Conservation (phyloP, 805 yeast genomes). For the Candida taoyuanica region DNA sequence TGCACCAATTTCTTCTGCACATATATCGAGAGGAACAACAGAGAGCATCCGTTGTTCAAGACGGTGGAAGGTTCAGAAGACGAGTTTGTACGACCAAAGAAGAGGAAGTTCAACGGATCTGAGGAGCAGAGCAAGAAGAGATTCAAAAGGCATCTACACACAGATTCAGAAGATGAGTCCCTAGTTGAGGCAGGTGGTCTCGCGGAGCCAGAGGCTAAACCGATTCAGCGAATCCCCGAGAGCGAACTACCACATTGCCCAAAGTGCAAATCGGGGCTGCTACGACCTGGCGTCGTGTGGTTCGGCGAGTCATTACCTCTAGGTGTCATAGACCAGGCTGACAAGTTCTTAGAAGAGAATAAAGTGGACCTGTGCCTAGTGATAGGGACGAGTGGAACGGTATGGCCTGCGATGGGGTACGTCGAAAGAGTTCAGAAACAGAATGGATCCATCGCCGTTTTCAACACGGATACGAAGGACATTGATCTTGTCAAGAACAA, state of each 20-base stretch:
- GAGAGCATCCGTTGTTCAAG: constrained; percentile 53
- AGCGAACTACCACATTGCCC: constrained; percentile 74
- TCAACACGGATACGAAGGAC: constrained; percentile 63
- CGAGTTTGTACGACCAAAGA: constrained; percentile 28
- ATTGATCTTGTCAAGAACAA: constrained; percentile 38
- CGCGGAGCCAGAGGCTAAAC: constrained; percentile 43
- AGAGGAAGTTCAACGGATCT: constrained; percentile 10
- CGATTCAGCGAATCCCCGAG: constrained; percentile 44
- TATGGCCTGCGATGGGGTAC: constrained; percentile 91
- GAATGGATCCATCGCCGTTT: constrained; percentile 82
- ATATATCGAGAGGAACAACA: constrained; percentile 49
- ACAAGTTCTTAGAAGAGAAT: constrained; percentile 52
- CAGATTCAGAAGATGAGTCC: not conserved
- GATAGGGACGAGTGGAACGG: constrained; percentile 79
- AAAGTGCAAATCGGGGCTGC: constrained; percentile 53
- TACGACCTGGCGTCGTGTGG: constrained; percentile 93
- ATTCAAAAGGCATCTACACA: constrained; percentile 10
- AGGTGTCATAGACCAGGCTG: constrained; percentile 57
- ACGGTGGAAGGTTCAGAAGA: constrained; percentile 41
- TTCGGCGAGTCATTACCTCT: constrained; percentile 86
- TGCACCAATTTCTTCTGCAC: constrained; percentile 78
- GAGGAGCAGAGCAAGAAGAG: constrained; percentile 6
- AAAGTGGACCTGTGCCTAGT: constrained; percentile 72
- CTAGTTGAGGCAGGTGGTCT: not conserved
- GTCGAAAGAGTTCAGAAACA: constrained; percentile 68